Evolutionary conservation across 2,329 filamentous ascomycete genomes (phyloP), one percentile per base, ranked within the genome.

Genomic region (Cadophora luteo-olivacea): DNA sequence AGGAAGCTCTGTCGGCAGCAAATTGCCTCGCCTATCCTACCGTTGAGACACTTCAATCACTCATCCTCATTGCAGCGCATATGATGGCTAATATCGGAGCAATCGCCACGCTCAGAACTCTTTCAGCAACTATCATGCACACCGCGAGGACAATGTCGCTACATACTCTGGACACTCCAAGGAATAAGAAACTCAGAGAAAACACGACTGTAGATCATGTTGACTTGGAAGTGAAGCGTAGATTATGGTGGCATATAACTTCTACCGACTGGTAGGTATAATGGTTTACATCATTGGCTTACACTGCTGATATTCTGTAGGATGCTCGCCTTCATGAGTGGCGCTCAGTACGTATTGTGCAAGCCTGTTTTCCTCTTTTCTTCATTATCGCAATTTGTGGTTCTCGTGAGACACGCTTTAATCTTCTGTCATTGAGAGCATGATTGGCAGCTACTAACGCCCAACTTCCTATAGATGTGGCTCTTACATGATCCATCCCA

Each of bases 201-300:
- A 72, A 58, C 61, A 66, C 61, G 14, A 19, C 68, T 11, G 67
- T 74, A 19, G 69, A 77, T 38, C 72, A 76, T 19, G 68, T 79
- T 7, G 70, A 73, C n/a, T 71, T 77, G 8, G 81, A 82, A 60
- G 76, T 79, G 2, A 76, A 77, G 32, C 69, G 81, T 38, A 77
- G 80, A n/a, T 70, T 81, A 2, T 82, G 80, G 80, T 82, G 80
- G 80, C 80, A 82, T 72, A 67, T 82, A 8, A 76, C 74, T 25
- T 72, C 76, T 11, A 77, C 76, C 48, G 80, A 82, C 64, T 82
- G 79, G 79, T 78, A 72, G 8, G 19, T 8, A 22, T 22, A 2
- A 8, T 4, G 12, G 4, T 22, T 3, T 22, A 1, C 1, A 7
- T 22, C 19, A 49, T 7, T 22, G 8, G 6, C 19, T 22, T 22